Evolutionary conservation across 1,284 basidiomycete genomes (phyloP).

Genomic region (Cryptococcus sp.): DNA sequence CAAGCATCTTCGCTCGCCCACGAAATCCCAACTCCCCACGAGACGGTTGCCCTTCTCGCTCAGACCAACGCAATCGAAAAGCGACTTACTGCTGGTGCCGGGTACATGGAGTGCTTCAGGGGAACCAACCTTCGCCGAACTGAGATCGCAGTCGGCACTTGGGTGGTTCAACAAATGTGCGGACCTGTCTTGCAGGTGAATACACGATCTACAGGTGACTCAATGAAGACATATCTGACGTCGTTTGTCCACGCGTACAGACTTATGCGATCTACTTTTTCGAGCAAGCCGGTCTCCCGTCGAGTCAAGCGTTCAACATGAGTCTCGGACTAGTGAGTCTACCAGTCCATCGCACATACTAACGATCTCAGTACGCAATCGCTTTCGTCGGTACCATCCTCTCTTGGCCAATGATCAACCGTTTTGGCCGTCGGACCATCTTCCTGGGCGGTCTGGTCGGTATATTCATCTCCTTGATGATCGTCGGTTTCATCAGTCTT

Average conservation of each 20-base stretch:
- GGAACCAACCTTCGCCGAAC: conserved; percentile 53
- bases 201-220: not conserved
- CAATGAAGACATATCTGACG: conserved; percentile 1
- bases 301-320: conserved; percentile 44
- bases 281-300: conserved; percentile 50
- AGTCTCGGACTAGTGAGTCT: conserved; percentile 28
- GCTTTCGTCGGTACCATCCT: conserved; percentile 32
- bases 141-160: conserved; percentile 48
- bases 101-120: conserved; percentile 53
- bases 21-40: conserved; percentile 29
- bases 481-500: conserved; percentile 10
- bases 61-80: conserved; percentile 55
- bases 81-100: conserved; percentile 34
- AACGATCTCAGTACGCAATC: conserved; percentile 24
- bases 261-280: conserved; percentile 49
- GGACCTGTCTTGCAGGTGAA: conserved; percentile 22
- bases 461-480: conserved; percentile 15
- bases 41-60: conserved; percentile 47
- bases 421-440: conserved; percentile 36
- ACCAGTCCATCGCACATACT: conserved; percentile 45
- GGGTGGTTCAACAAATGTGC: conserved; percentile 44
- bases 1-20: conserved; percentile 6
- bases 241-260: conserved; percentile 23
- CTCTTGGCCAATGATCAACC: conserved; percentile 49
- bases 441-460: conserved; percentile 25